Percentiles rank a stretch among this genome's conserved stretches.
Evolutionary conservation across 2,329 filamentous ascomycete genomes (phyloP).

Genomic region (Colletotrichum agaves): DNA sequence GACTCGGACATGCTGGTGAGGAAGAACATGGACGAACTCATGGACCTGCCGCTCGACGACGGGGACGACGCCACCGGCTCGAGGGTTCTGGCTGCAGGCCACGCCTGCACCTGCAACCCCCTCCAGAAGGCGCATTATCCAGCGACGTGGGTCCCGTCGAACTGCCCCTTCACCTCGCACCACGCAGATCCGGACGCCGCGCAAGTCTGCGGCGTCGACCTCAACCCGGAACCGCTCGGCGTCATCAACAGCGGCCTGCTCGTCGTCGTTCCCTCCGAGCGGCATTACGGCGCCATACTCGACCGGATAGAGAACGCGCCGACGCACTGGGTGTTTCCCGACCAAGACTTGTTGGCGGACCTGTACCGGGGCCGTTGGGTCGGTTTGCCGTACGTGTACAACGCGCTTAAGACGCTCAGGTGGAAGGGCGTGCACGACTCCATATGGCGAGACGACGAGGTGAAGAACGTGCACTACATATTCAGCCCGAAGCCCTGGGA

Average conservation of each 20-base stretch:
- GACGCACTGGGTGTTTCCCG: conserved; percentile 63
- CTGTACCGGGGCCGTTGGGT: conserved; percentile 67
- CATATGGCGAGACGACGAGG: neutral
- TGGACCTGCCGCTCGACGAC: conserved; percentile 77
- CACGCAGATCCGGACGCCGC: conserved; percentile 61
- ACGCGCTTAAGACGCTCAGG: conserved; percentile 70
- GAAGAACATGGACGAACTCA: conserved; percentile 90
- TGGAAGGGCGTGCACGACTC: conserved; percentile 39
- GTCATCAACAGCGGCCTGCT: neutral
- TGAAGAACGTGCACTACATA: neutral
- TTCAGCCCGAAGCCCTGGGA: neutral
- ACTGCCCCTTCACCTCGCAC: conserved; percentile 69
- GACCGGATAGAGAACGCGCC: conserved; percentile 43
- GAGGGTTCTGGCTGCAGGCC: conserved; percentile 79
- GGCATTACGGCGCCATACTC: neutral
- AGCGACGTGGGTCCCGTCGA: conserved; percentile 68
- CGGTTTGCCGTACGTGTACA: conserved; percentile 68
- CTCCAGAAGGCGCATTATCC: conserved; percentile 83
- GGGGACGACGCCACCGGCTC: conserved; percentile 37
- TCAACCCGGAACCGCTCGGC: neutral
- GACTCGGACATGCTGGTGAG: conserved; percentile 89
- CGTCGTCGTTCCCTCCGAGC: neutral
- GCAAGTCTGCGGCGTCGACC: neutral
- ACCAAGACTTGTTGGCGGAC: conserved; percentile 67
- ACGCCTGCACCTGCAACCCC: conserved; percentile 89